Evolutionary conservation across 2,329 filamentous ascomycete species (phyloP).

Genomic region (Penicillium crustosum): DNA sequence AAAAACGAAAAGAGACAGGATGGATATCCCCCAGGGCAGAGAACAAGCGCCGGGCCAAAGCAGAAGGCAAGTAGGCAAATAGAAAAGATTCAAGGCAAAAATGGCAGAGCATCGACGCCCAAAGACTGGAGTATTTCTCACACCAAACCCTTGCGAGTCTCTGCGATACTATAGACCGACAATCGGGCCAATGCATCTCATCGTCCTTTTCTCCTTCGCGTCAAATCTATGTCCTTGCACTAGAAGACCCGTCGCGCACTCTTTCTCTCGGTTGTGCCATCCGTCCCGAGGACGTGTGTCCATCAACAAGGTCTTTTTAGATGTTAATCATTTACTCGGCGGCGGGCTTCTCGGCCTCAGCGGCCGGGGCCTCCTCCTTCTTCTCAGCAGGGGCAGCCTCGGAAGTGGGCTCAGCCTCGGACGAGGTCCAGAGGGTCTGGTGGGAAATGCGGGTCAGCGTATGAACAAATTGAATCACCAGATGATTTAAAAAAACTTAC

Average conservation of each 20-base stretch:
- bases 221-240: slow-evolving; percentile 18
- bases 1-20: slow-evolving; percentile 20
- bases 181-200: slow-evolving; percentile 9
- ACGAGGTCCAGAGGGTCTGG: slow-evolving; percentile 98
- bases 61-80: slow-evolving; percentile 8
- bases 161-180: slow-evolving; percentile 9
- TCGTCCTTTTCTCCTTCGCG: slow-evolving; percentile 7
- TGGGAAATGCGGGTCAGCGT: slow-evolving; percentile 27
- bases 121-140: slow-evolving; percentile 6
- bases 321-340: slow-evolving; percentile 43
- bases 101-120: slow-evolving; percentile 3
- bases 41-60: slow-evolving; percentile 14
- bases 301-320: slow-evolving; percentile 34
- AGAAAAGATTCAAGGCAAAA: slow-evolving; percentile 11
- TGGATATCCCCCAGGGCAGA: slow-evolving; percentile 10
- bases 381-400: slow-evolving; percentile 45
- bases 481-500: slow-evolving; percentile 52
- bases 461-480: not conserved
- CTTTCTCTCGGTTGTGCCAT: slow-evolving; percentile 22
- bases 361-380: slow-evolving; percentile 45
- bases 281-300: slow-evolving; percentile 31
- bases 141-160: slow-evolving; percentile 12
- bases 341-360: slow-evolving; percentile 45
- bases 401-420: slow-evolving; percentile 83
- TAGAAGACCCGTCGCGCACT: slow-evolving; percentile 15